Conservation (phyloP, 441 rosid species). For the Populus hybrid region DNA sequence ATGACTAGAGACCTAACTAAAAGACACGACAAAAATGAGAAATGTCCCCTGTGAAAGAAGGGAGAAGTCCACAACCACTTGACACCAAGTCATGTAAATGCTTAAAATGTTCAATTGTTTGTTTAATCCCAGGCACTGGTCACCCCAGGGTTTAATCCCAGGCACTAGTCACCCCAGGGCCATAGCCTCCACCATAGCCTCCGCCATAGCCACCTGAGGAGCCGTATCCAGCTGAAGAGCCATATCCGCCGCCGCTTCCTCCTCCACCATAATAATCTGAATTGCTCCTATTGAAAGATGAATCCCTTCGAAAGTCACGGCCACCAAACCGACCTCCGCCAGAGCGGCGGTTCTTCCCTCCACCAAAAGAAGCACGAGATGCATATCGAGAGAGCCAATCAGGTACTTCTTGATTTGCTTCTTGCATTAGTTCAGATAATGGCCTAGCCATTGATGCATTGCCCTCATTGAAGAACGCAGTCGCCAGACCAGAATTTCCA, state of each 20-base stretch:
- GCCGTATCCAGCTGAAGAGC: conserved; percentile 17
- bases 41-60: not conserved
- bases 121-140: conserved; percentile 49
- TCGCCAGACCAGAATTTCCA: conserved; percentile 82
- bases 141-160: too few species aligned
- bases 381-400: conserved; percentile 77
- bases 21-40: conserved; percentile 4
- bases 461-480: conserved; percentile 89
- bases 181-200: conserved; percentile 36
- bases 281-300: conserved; percentile 37
- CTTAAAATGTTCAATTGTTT: not conserved
- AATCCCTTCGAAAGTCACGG: conserved; percentile 65
- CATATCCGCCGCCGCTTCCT: conserved; percentile 34
- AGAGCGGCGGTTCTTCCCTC: conserved; percentile 59
- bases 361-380: conserved; percentile 48
- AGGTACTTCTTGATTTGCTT: conserved; percentile 94
- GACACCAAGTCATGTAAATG: conserved; percentile 13
- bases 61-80: conserved; percentile 22
- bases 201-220: conserved; percentile 31
- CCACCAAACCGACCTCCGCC: conserved; percentile 73
- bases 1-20: conserved; percentile 15
- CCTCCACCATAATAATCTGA: conserved; percentile 51
- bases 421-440: conserved; percentile 82
- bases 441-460: conserved; percentile 69
- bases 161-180: conserved; percentile 46